phyloP scores from a whole-genome alignment of 768 basidiomycete genomes.

The Sarcomyxa edulis region DNA sequence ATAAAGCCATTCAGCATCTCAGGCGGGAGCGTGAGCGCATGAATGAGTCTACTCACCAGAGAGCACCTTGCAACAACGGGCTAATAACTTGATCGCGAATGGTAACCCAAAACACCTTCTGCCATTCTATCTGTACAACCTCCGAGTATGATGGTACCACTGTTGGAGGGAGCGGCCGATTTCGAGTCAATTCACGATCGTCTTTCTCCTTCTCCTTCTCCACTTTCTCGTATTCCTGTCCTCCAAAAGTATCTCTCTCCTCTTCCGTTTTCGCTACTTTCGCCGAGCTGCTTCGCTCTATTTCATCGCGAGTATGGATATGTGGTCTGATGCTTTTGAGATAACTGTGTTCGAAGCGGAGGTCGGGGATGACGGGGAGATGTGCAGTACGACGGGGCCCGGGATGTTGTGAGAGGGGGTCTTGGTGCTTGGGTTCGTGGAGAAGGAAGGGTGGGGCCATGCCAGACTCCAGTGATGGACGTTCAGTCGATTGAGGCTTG shows the following conservation, averaged over 20 bases:
- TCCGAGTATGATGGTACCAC: conserved; percentile 15
- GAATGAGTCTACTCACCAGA: conserved; percentile 65
- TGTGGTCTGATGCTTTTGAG: conserved; percentile 53
- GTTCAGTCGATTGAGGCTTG: too few species aligned
- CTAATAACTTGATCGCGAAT: conserved; percentile 63
- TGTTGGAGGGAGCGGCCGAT: conserved; percentile 12
- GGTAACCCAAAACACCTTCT: conserved; percentile 55
- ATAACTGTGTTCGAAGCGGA: conserved; percentile 74
- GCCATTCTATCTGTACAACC: conserved; percentile 49
- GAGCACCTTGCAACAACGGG: conserved; percentile 59
- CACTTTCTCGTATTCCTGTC: conserved; percentile 12
- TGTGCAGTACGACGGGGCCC: too few species aligned
- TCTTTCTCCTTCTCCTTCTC: conserved; percentile 28
- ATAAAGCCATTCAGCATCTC: background rate
- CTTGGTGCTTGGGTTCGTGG: too few species aligned
- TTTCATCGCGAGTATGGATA: conserved; percentile 31
- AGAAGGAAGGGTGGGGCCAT: too few species aligned
- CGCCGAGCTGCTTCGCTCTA: background rate
- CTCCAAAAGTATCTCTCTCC: background rate
- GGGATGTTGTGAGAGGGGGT: too few species aligned
- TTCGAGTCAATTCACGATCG: conserved; percentile 12
- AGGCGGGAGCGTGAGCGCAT: too few species aligned
- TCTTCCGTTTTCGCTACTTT: background rate
- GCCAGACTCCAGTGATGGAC: too few species aligned
- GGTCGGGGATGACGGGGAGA: conserved; percentile 61